Conservation (phyloP, 2,329 filamentous ascomycete genomes). For the Fusarium sp. region DNA sequence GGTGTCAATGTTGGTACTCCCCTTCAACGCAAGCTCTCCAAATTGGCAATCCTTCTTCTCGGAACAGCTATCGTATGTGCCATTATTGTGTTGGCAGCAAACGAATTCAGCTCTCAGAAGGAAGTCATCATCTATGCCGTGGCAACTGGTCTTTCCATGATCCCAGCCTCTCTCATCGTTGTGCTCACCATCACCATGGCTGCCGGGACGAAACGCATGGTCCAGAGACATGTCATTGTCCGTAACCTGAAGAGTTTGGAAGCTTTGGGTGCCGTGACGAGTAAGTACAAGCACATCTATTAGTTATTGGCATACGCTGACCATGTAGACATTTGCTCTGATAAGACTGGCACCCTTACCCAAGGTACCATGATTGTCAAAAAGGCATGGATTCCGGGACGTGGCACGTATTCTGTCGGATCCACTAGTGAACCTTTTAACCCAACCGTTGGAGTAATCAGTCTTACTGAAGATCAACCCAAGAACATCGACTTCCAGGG, state of each 20-base stretch:
- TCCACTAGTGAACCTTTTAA: conserved; percentile 70
- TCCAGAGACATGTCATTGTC: conserved; percentile 67
- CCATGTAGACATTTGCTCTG: conserved; percentile 65
- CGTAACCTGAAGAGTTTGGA: conserved; percentile 68
- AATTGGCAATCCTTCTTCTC: conserved; percentile 77
- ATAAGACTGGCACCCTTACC: conserved; percentile 71
- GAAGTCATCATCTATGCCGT: conserved; percentile 73
- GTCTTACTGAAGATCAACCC: conserved; percentile 56
- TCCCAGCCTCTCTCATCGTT: conserved; percentile 63
- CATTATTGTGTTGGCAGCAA: conserved; percentile 78
- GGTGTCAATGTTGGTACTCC: conserved; percentile 80
- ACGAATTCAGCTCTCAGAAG: conserved; percentile 65
- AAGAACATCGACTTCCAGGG: conserved; percentile 54
- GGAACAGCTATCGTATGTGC: conserved; percentile 77
- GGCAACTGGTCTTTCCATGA: conserved; percentile 64
- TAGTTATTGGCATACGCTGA: conserved; percentile 21
- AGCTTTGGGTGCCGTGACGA: conserved; percentile 70
- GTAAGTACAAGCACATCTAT: conserved; percentile 42
- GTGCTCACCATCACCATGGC: conserved; percentile 74
- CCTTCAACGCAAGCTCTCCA: conserved; percentile 77
- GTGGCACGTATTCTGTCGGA: conserved; percentile 63
- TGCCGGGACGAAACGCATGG: conserved; percentile 68
- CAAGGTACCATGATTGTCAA: conserved; percentile 69
- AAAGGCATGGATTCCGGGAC: conserved; percentile 66
- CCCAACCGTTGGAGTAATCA: conserved; percentile 66